These are phyloP conservation scores for Leccinum rimulosum DNA, from an alignment of 768 basidiomycete species.

Conservation along the genomic window DNA sequence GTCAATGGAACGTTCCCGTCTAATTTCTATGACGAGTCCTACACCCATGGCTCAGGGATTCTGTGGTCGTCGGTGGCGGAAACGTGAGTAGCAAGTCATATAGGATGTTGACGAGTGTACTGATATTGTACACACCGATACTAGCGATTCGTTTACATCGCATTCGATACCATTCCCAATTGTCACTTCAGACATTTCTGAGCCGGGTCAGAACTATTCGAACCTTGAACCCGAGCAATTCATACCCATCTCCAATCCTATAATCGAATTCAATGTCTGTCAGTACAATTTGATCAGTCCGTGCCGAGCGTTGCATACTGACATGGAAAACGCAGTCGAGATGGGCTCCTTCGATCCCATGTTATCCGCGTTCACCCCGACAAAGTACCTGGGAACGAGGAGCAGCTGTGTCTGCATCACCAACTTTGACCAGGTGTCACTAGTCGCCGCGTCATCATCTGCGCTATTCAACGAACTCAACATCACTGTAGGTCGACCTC, in stretches of 20 bases:
- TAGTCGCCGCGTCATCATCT: slow-evolving; percentile 41
- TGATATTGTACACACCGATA: not conserved
- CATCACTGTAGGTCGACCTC: slow-evolving; percentile 17
- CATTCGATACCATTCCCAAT: slow-evolving; percentile 42
- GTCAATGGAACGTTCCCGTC: slow-evolving; percentile 34
- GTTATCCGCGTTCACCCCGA: slow-evolving; percentile 44
- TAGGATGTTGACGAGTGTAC: not conserved
- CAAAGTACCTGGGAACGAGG: slow-evolving; percentile 43
- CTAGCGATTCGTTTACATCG: slow-evolving; percentile 34
- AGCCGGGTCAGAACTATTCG: slow-evolving; percentile 25
- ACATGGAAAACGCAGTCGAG: slow-evolving; percentile 29
- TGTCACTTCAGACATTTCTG: slow-evolving; percentile 28
- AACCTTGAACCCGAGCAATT: slow-evolving; percentile 17
- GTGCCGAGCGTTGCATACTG: not conserved
- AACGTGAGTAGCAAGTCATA: slow-evolving; percentile 24
- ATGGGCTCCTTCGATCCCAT: slow-evolving; percentile 43
- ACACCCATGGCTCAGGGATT: slow-evolving; percentile 34
- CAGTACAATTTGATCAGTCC: slow-evolving; percentile 3
- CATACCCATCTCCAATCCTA: slow-evolving; percentile 31
- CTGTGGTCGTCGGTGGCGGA: slow-evolving; percentile 34
- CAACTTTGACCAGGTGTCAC: slow-evolving; percentile 34
- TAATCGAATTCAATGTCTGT: slow-evolving; percentile 38
- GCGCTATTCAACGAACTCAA: slow-evolving; percentile 34
- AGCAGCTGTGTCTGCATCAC: slow-evolving; percentile 32
- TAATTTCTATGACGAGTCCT: slow-evolving; percentile 30